Percentiles rank a stretch among this genome's conserved stretches.
Evolutionary conservation across 2,329 filamentous ascomycete species (phyloP).

Genomic region (Colletotrichum endophyticum): DNA sequence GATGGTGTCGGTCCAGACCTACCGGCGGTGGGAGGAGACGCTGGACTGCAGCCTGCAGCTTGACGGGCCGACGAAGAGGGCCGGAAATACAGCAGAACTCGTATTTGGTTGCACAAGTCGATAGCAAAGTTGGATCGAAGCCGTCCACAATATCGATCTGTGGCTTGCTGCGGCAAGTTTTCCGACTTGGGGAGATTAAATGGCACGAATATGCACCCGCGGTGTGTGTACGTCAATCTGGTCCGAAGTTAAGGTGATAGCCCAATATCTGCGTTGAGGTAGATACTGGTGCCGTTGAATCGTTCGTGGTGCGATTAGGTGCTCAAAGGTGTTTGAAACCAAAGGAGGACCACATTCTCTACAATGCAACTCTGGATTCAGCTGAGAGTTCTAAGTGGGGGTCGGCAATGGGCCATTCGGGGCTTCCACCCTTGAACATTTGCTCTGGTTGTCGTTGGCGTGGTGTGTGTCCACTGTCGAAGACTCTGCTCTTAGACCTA

Average conservation of each 20-base stretch:
- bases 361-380: background rate
- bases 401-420: background rate
- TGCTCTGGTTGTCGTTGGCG: background rate
- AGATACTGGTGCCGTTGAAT: background rate
- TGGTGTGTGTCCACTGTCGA: background rate
- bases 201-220: background rate
- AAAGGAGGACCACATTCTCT: background rate
- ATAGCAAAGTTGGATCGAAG: background rate
- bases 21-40: background rate
- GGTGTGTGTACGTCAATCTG: background rate
- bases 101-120: background rate
- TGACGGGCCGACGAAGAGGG: background rate
- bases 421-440: background rate
- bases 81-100: background rate
- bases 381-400: background rate
- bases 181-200: background rate
- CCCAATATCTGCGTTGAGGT: background rate
- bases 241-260: background rate
- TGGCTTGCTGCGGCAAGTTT: background rate
- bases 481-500: background rate
- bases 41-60: background rate
- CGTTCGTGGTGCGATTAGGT: background rate
- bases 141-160: background rate
- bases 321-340: background rate
- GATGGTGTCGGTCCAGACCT: background rate